These are phyloP conservation scores for Solanum neorickii DNA, from an alignment of 257 asterid genomes.

Conservation along the genomic window DNA sequence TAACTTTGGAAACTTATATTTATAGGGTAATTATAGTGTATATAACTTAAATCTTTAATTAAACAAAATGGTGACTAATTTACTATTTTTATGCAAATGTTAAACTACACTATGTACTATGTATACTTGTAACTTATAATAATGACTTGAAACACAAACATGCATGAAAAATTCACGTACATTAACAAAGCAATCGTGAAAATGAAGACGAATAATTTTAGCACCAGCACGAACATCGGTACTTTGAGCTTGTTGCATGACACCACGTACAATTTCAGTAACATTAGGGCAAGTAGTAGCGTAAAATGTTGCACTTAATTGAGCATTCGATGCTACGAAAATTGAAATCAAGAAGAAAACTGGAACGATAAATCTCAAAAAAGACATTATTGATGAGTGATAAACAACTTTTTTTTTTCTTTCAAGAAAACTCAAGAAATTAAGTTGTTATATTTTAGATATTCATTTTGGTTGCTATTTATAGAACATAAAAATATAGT, in stretches of 20 bases:
- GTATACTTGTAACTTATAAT: background rate
- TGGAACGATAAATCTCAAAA: background rate
- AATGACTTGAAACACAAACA: background rate
- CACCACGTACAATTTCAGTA: constrained; percentile 8
- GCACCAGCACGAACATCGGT: constrained; percentile 20
- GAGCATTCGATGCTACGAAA: constrained; percentile 1
- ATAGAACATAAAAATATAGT: background rate
- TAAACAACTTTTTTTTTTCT: background rate
- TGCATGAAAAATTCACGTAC: background rate
- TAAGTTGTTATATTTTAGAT: background rate
- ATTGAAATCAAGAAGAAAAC: background rate
- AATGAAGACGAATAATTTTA: constrained; percentile 19
- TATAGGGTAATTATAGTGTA: background rate
- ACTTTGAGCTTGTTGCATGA: constrained; percentile 4
- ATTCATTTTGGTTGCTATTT: background rate
- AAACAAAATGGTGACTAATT: background rate
- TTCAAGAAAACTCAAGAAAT: background rate
- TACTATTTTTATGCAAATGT: background rate
- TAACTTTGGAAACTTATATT: background rate
- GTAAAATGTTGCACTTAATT: constrained; percentile 19
- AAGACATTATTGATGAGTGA: background rate
- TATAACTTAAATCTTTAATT: background rate
- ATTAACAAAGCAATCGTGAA: constrained; percentile 25
- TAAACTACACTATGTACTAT: background rate
- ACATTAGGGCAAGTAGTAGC: constrained; percentile 13